Evolutionary conservation across 2,329 filamentous ascomycete genomes (phyloP), one percentile per base, ranked within the genome.

Genomic region (Penicillium palitans): DNA sequence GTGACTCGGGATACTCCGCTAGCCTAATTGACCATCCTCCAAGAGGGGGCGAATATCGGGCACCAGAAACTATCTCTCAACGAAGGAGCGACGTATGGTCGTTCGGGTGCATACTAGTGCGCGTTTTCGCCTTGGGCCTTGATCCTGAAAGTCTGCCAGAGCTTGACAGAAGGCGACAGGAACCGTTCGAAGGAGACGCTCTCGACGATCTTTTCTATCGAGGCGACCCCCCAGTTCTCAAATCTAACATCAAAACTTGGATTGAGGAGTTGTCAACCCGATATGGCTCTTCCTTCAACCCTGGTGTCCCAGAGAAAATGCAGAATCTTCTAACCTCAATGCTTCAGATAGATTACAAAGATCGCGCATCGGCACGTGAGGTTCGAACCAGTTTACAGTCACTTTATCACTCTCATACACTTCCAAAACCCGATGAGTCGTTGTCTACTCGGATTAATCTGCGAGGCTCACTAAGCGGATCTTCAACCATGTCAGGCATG

Each of bases 71-170:
- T 12, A 29, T 12, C 40, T 33, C 3, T 15, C 24, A 3, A 15
- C 57, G 45, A 5, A 46, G 52, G 21, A 66, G 61, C 19, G 66
- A 68, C 40, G 49, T 68, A 17, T 68, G 65, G 66, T 68, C 66
- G 2, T 52, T 67, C 25, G 66, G 63, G 2, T 67, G 66, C 37
- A 66, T 68, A 35, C 25, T 68, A 24, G 57, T 58, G 17, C 57
- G 61, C 6, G 25, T 67, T 10, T 57, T 67, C 6, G 59, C 63
- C 4, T 57, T 61, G 13, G 62, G 55, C 2, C 39, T 67, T 9
- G 57, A 55, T 25, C 44, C 45, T 13, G 25, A 8, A 5, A 52
- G 39, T n/a, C n/a, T 52, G 6, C 2, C 4, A 15, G 49, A 42
- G 19, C 9, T 52, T 31, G 49, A 52, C 13, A 4, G 29, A 39